These are phyloP conservation scores for Leccinum aurantiacum DNA, from an alignment of 768 basidiomycete genomes.

Conservation along the genomic window DNA sequence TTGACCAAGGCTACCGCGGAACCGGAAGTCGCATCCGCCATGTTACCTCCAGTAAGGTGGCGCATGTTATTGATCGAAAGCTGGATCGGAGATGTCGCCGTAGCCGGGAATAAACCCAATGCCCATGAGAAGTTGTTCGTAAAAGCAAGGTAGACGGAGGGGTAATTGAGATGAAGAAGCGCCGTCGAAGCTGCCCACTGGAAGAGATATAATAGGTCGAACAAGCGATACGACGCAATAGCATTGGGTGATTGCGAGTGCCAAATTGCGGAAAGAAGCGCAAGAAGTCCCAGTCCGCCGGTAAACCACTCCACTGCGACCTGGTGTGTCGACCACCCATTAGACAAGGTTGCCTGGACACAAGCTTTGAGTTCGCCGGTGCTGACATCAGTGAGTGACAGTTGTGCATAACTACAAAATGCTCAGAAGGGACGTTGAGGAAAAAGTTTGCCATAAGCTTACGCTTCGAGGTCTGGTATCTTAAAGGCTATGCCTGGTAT, in stretches of 20 bases:
- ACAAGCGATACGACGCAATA: conserved; percentile 69
- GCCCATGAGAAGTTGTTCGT: conserved; percentile 89
- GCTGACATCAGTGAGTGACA: conserved; percentile 65
- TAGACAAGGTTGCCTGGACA: conserved; percentile 87
- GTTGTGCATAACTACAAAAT: conserved; percentile 56
- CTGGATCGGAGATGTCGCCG: conserved; percentile 62
- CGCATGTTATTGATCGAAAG: conserved; percentile 80
- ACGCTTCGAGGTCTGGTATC: conserved; percentile 89
- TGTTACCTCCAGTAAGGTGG: conserved; percentile 73
- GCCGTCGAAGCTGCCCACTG: conserved; percentile 81
- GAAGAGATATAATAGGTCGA: conserved; percentile 81
- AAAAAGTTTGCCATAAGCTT: conserved; percentile 5
- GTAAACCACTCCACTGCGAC: conserved; percentile 76
- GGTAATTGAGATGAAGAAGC: conserved; percentile 85
- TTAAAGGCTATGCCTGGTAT: conserved; percentile 82
- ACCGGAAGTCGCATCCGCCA: conserved; percentile 57
- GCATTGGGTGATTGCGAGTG: conserved; percentile 56
- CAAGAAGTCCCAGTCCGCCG: conserved; percentile 62
- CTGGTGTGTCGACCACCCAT: conserved; percentile 83
- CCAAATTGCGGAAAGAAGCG: conserved; percentile 52
- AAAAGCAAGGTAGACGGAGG: conserved; percentile 77
- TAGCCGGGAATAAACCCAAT: conserved; percentile 65
- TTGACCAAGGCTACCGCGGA: conserved; percentile 77
- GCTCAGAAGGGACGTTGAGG: conserved; percentile 5
- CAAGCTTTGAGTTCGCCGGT: conserved; percentile 82